phyloP scores from a whole-genome alignment of 129 eudicot species.

The Glebionis coronaria region DNA sequence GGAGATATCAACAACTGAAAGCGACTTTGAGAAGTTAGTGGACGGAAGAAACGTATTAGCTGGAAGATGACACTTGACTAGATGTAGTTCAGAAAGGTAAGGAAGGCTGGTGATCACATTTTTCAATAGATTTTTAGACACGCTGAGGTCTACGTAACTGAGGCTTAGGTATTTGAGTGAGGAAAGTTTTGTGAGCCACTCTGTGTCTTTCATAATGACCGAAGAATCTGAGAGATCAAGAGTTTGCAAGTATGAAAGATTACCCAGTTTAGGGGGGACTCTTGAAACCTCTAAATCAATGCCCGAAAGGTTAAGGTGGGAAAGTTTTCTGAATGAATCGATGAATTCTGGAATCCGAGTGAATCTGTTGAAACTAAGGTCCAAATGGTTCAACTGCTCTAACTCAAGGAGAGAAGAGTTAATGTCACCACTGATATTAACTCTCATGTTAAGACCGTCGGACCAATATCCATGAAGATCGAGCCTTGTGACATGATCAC shows the following conservation, averaged over 20 bases:
- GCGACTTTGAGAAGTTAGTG: no score
- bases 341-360: constrained; percentile 19
- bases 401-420: constrained; percentile 11
- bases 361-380: constrained; percentile 14
- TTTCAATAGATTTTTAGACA: constrained; percentile 3
- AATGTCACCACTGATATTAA: constrained; percentile 17
- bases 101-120: constrained; percentile 21
- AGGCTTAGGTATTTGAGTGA: constrained; percentile 5
- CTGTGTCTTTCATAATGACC: background rate
- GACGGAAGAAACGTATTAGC: no score
- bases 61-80: constrained; percentile 11
- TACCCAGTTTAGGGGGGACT: constrained; percentile 22
- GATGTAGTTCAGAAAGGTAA: constrained; percentile 11
- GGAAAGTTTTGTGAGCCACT: constrained; percentile 30
- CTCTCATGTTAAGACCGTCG: background rate
- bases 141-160: constrained; percentile 11
- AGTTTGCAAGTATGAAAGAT: constrained; percentile 6
- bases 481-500: constrained; percentile 16
- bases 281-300: constrained; percentile 8
- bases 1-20: no score
- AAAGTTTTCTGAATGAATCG: constrained; percentile 23
- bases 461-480: constrained; percentile 17
- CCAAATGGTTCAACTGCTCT: no score
- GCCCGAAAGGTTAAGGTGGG: constrained; percentile 12
- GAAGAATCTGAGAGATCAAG: no score